Conservation (phyloP, 495 filamentous ascomycete species). For the Geopyxis carbonaria region DNA sequence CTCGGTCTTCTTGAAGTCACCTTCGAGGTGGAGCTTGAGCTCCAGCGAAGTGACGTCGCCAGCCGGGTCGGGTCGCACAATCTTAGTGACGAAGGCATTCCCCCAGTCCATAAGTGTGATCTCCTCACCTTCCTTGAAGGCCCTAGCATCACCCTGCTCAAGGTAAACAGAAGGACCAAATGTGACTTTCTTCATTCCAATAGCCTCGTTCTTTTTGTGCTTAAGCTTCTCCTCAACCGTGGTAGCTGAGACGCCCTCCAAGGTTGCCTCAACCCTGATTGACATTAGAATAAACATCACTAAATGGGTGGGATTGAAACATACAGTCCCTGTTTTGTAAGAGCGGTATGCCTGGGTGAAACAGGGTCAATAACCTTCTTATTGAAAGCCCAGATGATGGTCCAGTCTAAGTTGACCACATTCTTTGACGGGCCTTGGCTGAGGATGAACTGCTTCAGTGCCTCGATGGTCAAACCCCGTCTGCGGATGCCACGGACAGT, state of each 20-base stretch:
- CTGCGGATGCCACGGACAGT: constrained; percentile 77
- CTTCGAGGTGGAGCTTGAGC: constrained; percentile 65
- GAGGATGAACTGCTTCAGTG: constrained; percentile 78
- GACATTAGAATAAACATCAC: background rate
- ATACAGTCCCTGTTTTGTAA: constrained; percentile 37
- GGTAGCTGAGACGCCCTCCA: constrained; percentile 43
- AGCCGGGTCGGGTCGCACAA: constrained; percentile 37
- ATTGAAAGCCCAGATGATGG: constrained; percentile 81
- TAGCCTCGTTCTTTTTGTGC: constrained; percentile 69
- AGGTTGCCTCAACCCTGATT: constrained; percentile 36
- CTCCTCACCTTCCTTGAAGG: constrained; percentile 70
- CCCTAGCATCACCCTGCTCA: constrained; percentile 71
- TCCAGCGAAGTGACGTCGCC: constrained; percentile 49
- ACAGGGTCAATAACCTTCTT: constrained; percentile 90
- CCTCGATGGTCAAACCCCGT: constrained; percentile 80
- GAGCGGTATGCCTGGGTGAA: constrained; percentile 66
- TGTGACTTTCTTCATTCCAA: constrained; percentile 71
- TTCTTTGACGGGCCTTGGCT: constrained; percentile 83
- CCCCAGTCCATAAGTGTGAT: constrained; percentile 95
- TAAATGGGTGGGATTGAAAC: background rate
- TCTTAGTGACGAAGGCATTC: constrained; percentile 70
- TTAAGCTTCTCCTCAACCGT: constrained; percentile 59
- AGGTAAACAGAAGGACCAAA: constrained; percentile 55
- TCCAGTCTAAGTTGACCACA: constrained; percentile 83
- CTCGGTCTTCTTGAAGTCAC: constrained; percentile 82